Base-by-base conservation (phyloP, 2,329 filamentous ascomycete species). In the Neoscytalidium dimidiatum region DNA sequence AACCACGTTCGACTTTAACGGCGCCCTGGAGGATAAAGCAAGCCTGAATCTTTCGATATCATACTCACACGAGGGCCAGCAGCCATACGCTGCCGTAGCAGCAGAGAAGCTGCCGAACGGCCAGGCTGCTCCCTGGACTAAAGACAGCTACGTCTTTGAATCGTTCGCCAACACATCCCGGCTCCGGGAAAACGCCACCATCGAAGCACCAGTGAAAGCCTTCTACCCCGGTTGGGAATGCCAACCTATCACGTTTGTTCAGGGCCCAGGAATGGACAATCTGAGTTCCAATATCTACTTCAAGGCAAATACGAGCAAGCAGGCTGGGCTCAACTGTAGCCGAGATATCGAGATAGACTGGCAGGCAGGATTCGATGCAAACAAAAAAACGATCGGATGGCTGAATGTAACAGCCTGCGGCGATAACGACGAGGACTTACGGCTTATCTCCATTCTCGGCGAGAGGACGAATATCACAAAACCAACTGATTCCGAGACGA, bases 61-160 rank as follows among this genome's bases (percentile, higher is more conserved):
- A 1, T 58, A 49, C 17, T 43, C 44, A 1, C 28, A 57, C 13
- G 17, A 35, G 2, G 62, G 51, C 21, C 52, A 49, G 11, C 43
- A 64, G 13, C 52, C 62, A 3, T 64, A 64, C 21, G 62, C 62
- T 33, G 62, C 62, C 17, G 52, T 64, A 9, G 46, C 33, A 6
- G 62, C 62, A 2, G 52, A 64, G 33, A 14, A 13, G 5, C 41
- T 64, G 29, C 62, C 62, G 13, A 64, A 64, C 26, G 62, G 61
- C 26, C 62, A 49, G 31, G 43, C 62, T 8, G 62, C 51, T 1
- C 38, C 62, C 3, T 64, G 62, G 62, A 51, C 62, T 6, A 35
- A 57, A 19, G 62, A 64, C 21, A 52, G 52, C 29, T 58, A 64
- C 9, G 62, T 58, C 21, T 64, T 64, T 21, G 62, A 58, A 21